phyloP scores from a whole-genome alignment of 768 basidiomycete species.

The Lactifluus rugatus region DNA sequence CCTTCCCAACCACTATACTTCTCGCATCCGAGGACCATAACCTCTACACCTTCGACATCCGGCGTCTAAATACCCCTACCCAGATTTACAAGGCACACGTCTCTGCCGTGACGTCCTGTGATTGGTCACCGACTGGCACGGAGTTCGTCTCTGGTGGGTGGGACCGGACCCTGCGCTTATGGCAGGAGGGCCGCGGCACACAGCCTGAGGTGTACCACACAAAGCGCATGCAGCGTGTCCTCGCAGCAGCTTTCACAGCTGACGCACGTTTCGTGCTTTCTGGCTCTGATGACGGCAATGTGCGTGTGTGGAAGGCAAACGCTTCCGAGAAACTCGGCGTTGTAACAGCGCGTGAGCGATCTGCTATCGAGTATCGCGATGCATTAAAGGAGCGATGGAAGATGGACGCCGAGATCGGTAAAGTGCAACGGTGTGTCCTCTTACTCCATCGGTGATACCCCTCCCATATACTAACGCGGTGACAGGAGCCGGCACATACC shows the following conservation, averaged over 20 bases:
- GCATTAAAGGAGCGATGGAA: slow-evolving; percentile 85
- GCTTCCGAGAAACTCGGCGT: slow-evolving; percentile 89
- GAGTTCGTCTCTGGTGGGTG: slow-evolving; percentile 96
- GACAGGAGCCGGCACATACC: slow-evolving; percentile 73
- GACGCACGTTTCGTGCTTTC: slow-evolving; percentile 87
- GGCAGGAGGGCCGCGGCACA: slow-evolving; percentile 78
- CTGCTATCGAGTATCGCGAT: slow-evolving; percentile 87
- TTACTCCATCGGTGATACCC: not conserved
- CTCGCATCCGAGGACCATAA: slow-evolving; percentile 99
- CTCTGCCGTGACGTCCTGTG: slow-evolving; percentile 91
- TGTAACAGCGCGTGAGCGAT: slow-evolving; percentile 80
- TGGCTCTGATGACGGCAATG: slow-evolving; percentile 92
- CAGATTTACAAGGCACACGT: slow-evolving; percentile 98
- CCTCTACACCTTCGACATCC: slow-evolving; percentile 94
- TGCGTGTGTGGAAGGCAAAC: slow-evolving; percentile 90
- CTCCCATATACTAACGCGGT: slow-evolving; percentile 2
- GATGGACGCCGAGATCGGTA: slow-evolving; percentile 70
- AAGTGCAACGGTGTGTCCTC: slow-evolving; percentile 59
- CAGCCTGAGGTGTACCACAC: slow-evolving; percentile 91
- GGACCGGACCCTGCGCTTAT: slow-evolving; percentile 90
- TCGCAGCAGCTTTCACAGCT: slow-evolving; percentile 77
- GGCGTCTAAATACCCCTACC: slow-evolving; percentile 68
- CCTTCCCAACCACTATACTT: slow-evolving; percentile 82
- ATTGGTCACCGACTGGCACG: slow-evolving; percentile 93
- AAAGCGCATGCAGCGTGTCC: slow-evolving; percentile 97